Base-by-base conservation (phyloP, 148 eudicot species). In the Cornus florida region DNA sequence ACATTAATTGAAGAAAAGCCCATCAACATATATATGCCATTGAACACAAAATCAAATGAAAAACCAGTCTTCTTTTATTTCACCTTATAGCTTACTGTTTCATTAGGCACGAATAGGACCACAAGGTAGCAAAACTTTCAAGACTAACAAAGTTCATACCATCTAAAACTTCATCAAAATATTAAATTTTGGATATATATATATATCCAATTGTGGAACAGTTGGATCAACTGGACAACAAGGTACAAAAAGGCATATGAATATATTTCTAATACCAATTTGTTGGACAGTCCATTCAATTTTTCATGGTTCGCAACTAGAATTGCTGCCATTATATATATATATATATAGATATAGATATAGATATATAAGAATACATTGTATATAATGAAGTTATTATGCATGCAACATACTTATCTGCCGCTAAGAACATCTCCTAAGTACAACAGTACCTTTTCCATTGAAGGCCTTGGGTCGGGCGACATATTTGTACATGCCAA, bases 391-490 rank as follows among this genome's bases (percentile, higher is more conserved):
- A 43, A 43, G 8, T 43, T 43, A 43, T 43, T 43, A 57, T 57
- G 20, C 4, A 14, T 57, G 62, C 62, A 57, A 57, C 38, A 53
- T 53, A 53, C 4, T 23, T 64, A 33, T 64, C 12, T 9, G 56
- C 33, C 24, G 22, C 12, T 16, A 1, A 72, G 2, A 20, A 43
- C 31, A 23, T 72, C 79, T 39, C 78, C 72, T 62, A 85, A 38
- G 64, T 74, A 64, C 31, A 31, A 33, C n/a, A 79, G 13, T 59
- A 85, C 69, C 24, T 79, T 41, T 2, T 82, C 80, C 19, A 83
- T 86, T 9, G 69, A 32, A 69, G 88, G 88, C 82, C 88, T 80
- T 7, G 72, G 75, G 2, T 80, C 77, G 0, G 75, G 71, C 3
- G 48, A 64, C 6, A 43, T 65, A 68, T 67, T 72, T 10, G 72